phyloP scores from a whole-genome alignment of 352 stramenopile genomes.

The Ochromonadaceae sp. region DNA sequence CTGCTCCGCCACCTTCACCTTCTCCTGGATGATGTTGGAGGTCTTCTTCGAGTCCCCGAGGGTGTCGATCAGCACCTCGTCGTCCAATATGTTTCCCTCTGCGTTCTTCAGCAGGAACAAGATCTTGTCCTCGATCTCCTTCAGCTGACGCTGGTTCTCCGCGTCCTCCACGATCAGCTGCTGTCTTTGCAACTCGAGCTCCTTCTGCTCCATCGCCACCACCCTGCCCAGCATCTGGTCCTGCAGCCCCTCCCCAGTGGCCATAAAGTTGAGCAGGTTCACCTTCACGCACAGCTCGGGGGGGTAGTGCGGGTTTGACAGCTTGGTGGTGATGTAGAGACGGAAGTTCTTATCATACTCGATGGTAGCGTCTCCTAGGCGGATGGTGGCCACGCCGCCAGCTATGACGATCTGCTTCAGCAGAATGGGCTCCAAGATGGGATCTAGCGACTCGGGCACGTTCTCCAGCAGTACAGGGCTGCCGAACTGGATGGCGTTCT shows the following conservation, averaged over 20 bases:
- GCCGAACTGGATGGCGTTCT: conserved; percentile 84
- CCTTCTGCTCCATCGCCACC: conserved; percentile 75
- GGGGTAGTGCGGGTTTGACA: conserved; percentile 79
- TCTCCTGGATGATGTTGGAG: conserved; percentile 79
- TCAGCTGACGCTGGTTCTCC: conserved; percentile 78
- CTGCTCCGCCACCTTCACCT: conserved; percentile 70
- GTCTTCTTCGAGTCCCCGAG: conserved; percentile 74
- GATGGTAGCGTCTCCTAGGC: conserved; percentile 76
- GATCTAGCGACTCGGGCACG: conserved; percentile 75
- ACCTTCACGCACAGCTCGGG: conserved; percentile 88
- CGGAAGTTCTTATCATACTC: conserved; percentile 80
- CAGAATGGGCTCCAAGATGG: conserved; percentile 76
- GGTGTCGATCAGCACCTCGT: conserved; percentile 83
- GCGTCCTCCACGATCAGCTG: conserved; percentile 82
- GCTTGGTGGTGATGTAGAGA: conserved; percentile 83
- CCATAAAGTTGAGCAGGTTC: conserved; percentile 91
- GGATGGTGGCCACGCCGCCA: conserved; percentile 66
- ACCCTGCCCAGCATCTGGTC: conserved; percentile 88
- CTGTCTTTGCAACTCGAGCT: conserved; percentile 71
- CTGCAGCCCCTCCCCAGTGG: conserved; percentile 75
- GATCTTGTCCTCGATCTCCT: conserved; percentile 92
- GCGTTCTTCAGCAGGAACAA: conserved; percentile 71
- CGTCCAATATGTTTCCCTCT: conserved; percentile 84
- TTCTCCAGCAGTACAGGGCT: conserved; percentile 79
- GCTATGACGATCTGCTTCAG: conserved; percentile 76